Base-by-base conservation (phyloP, 2,329 filamentous ascomycete genomes). In the Bipolaris zeicola region DNA sequence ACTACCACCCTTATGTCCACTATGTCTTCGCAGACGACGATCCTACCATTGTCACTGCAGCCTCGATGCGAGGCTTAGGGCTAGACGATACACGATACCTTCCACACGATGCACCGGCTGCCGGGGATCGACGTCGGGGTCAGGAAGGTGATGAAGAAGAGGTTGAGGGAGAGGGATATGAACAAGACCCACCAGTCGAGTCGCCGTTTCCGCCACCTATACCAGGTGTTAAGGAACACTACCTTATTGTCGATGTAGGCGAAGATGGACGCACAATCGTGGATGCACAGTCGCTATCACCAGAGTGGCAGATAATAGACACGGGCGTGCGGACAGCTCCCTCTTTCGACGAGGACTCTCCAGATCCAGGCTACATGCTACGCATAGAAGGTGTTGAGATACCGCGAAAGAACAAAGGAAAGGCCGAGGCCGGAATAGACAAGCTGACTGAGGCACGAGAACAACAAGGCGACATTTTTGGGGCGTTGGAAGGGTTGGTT, bases 1-100 rank as follows among this genome's bases (percentile, higher is more conserved):
- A 91, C 60, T 83, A 91, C 68, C 93, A 98, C 73, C 95, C 94
- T 1, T 87, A 86, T 50, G 87, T 96, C 1, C 92, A 94, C 78
- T 98, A 98, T 79, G 85, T 98, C 70, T 98, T 99, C 79, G 86
- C 86, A 66, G 93, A 98, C 76, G 95, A 98, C 76, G 92, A 97
- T 71, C 85, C 87, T 1, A 89, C 93, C 44, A 80, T 90, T 42
- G 81, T 96, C 36, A 89, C 89, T 1, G 83, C 86, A 36, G 87
- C 89, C 1, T 83, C 83, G 5, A 75, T 88, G 57, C 80, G 81
- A 33, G 81, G 82, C 18, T 73, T 87, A 75, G 76, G 85, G 72
- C 51, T 79, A 34, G 72, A 76, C 52, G 74, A 76, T 31, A 78
- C 55, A 77, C 80, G 75, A 56, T 67, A 70, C 68, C 60, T 73